Evolutionary conservation across 768 basidiomycete genomes (phyloP).

Genomic region (Austroboletus festivus): DNA sequence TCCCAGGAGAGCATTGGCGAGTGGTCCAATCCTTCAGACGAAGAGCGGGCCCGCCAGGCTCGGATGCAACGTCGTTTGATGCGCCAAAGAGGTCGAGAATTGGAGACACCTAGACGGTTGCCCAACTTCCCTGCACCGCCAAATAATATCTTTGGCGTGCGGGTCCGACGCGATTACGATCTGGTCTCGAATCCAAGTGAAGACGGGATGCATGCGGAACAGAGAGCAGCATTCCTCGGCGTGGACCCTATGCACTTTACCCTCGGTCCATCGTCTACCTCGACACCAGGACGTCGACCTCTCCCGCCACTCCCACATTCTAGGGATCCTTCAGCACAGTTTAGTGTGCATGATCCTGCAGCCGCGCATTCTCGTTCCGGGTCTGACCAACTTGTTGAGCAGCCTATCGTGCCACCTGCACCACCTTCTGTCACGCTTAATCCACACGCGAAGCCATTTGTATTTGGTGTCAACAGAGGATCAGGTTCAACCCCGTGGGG

Average conservation of each 20-base stretch:
- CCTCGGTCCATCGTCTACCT: conserved; percentile 43
- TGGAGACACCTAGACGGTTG: conserved; percentile 65
- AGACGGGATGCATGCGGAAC: conserved; percentile 45
- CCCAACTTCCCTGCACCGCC: conserved; percentile 83
- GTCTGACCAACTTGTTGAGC: conserved; percentile 41
- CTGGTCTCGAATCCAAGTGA: conserved; percentile 87
- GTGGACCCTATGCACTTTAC: conserved; percentile 43
- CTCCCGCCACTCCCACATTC: conserved; percentile 65
- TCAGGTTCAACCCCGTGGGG: conserved; percentile 36
- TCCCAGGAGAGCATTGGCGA: conserved; percentile 72
- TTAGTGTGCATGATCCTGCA: conserved; percentile 59
- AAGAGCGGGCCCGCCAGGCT: conserved; percentile 72
- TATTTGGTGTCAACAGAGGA: conserved; percentile 54
- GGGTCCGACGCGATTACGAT: conserved; percentile 53
- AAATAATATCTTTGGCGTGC: conserved; percentile 43
- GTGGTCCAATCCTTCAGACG: conserved; percentile 89
- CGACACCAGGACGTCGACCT: conserved; percentile 45
- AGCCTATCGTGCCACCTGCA: conserved; percentile 12
- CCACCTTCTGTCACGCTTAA: conserved; percentile 47
- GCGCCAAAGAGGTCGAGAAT: conserved; percentile 42
- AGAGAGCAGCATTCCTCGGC: conserved; percentile 43
- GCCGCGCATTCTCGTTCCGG: conserved; percentile 58
- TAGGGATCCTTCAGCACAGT: conserved; percentile 57
- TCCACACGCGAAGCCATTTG: conserved; percentile 80
- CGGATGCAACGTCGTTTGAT: conserved; percentile 63